Evolutionary conservation across 2,329 filamentous ascomycete genomes (phyloP), one percentile per base, ranked within the genome.

Genomic region (Chalaropsis ovoidea): DNA sequence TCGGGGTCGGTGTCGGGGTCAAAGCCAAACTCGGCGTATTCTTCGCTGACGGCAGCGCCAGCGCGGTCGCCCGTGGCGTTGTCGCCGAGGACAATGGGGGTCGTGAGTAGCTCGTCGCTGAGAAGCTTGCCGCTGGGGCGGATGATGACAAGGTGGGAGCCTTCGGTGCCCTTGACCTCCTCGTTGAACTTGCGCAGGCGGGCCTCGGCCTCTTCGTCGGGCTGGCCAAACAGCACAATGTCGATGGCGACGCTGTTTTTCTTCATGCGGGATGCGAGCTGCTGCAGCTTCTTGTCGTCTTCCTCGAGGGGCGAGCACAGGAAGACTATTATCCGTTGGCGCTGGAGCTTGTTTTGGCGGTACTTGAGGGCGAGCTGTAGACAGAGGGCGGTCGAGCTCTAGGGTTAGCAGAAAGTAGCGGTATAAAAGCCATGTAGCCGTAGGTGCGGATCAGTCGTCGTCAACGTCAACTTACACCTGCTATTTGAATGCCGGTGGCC

Each of bases 231-330:
- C 60, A 93, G 85, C 68, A 99, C 84, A 73, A 99, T 93, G 76
- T 99, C 94, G 73, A 99, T 89, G 68, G 87, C 89, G 68, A 96
- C 89, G 73, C 89, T 93, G 76, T 87, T 88, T 83, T 99, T 99
- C 85, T 97, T 97, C 91, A 97, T 95, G 79, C 94, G 95, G 80
- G 94, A 95, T 56, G 94, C 92, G 39, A 99, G 82, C 73, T 90
- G 89, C 69, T 92, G 83, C 62, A 99, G 84, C 64, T 88, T 85
- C 78, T 94, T 94, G 76, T 96, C 89, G 69, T 90, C 87, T 73
- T 99, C 94, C 68, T 86, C 82, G 73, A 97, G 87, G 35, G 92
- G 89, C 52, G 91, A 96, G 82, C 94, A 99, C 69, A 92, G 88
- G 76, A 99, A 96, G 68, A 95, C 91, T 77, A 99, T 88, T 81